phyloP scores from a whole-genome alignment of 352 stramenopile genomes.

The Blastocystis sp. region DNA sequence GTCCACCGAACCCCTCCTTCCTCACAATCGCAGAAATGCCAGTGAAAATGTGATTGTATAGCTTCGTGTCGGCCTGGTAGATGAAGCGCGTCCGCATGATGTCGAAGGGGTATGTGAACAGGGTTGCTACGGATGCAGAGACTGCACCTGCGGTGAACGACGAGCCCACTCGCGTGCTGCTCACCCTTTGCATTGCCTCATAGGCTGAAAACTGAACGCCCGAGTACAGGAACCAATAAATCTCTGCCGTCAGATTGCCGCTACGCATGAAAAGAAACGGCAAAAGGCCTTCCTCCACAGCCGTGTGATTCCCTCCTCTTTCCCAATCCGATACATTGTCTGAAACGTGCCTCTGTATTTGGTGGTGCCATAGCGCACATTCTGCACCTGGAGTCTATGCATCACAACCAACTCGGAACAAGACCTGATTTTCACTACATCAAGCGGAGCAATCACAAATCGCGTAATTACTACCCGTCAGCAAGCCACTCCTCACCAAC shows the following conservation, averaged over 20 bases:
- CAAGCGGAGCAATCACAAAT: conserved; percentile 57
- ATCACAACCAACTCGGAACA: background rate
- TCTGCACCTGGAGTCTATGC: conserved; percentile 36
- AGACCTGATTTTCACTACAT: conserved; percentile 57
- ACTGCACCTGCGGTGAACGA: conserved; percentile 40
- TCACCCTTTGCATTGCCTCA: background rate
- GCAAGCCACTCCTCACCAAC: background rate
- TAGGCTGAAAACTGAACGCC: conserved; percentile 60
- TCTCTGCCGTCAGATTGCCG: conserved; percentile 41
- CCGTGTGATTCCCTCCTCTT: conserved; percentile 53
- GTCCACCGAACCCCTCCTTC: conserved; percentile 11
- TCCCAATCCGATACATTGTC: conserved; percentile 26
- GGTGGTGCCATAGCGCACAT: conserved; percentile 41
- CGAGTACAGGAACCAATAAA: conserved; percentile 64
- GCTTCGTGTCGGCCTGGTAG: conserved; percentile 27
- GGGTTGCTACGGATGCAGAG: conserved; percentile 37
- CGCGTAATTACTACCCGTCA: conserved; percentile 43
- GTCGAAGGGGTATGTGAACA: conserved; percentile 52
- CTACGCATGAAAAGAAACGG: background rate
- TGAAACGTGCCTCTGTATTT: conserved; percentile 44
- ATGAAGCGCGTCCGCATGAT: conserved; percentile 51
- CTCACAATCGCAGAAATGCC: conserved; percentile 6
- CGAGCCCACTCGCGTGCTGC: background rate
- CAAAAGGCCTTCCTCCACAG: conserved; percentile 31
- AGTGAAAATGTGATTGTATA: conserved; percentile 33